Evolutionary conservation across 495 filamentous ascomycete genomes (phyloP).

Genomic region (Opeltia flavorubescens): DNA sequence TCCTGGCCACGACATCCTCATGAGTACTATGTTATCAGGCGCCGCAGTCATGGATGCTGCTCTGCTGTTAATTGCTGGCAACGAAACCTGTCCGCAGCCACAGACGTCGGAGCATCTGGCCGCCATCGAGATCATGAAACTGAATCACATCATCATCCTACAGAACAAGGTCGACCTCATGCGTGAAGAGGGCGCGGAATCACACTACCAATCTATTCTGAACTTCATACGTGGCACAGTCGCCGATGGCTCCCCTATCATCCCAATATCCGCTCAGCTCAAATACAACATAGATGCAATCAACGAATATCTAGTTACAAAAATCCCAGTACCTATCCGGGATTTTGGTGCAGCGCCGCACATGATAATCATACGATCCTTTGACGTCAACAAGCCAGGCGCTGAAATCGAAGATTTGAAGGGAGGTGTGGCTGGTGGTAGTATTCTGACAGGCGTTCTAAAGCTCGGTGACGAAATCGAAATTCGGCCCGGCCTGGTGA

Average conservation of each 20-base stretch:
- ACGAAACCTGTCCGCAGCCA: slow-evolving; percentile 97
- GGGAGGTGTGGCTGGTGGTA: slow-evolving; percentile 95
- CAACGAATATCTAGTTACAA: slow-evolving; percentile 83
- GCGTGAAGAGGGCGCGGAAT: slow-evolving; percentile 78
- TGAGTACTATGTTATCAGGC: slow-evolving; percentile 99
- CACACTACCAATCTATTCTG: slow-evolving; percentile 88
- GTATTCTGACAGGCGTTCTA: slow-evolving; percentile 87
- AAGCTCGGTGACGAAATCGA: slow-evolving; percentile 97
- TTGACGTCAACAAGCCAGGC: slow-evolving; percentile 99
- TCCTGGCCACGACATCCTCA: slow-evolving; percentile 99
- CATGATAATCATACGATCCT: slow-evolving; percentile 98
- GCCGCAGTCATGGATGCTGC: slow-evolving; percentile 99
- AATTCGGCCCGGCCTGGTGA: slow-evolving; percentile 90
- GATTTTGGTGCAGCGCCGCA: slow-evolving; percentile 84
- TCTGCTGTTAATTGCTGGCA: slow-evolving; percentile 89
- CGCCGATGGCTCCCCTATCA: slow-evolving; percentile 88
- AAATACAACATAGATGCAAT: slow-evolving; percentile 99
- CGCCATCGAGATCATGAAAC: slow-evolving; percentile 98
- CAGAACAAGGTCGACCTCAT: slow-evolving; percentile 99
- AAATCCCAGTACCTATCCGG: slow-evolving; percentile 78
- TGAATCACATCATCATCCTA: slow-evolving; percentile 95
- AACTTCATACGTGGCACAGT: slow-evolving; percentile 98
- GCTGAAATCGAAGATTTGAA: slow-evolving; percentile 99
- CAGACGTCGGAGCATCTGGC: slow-evolving; percentile 97
- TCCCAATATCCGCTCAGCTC: slow-evolving; percentile 94